phyloP scores from a whole-genome alignment of 192 early-diverging fungal genomes.

The Phycomyces nitens region DNA sequence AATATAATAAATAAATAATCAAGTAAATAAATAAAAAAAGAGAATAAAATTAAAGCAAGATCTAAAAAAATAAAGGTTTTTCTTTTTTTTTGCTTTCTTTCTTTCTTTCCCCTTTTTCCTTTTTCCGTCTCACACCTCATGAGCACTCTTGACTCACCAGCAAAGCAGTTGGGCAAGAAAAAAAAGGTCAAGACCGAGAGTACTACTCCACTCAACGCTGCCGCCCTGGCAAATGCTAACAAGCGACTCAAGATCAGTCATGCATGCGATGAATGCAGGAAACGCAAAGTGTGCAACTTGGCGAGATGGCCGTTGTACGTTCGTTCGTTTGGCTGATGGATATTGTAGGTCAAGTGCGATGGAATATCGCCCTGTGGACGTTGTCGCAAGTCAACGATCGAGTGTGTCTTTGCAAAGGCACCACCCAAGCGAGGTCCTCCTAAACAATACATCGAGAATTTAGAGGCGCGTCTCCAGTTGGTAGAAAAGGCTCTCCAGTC shows the following conservation, averaged over 20 bases:
- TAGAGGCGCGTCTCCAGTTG: slow-evolving; percentile 2
- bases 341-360: slow-evolving; percentile 18
- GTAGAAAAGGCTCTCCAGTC: slow-evolving; percentile 12
- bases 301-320: slow-evolving; percentile 4
- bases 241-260: slow-evolving; percentile 16
- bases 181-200: slow-evolving; percentile 4
- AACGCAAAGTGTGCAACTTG: slow-evolving; percentile 13
- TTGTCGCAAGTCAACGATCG: slow-evolving; percentile 13
- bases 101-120: too few species aligned
- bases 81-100: too few species aligned
- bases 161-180: slow-evolving; percentile 6
- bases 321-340: slow-evolving; percentile 7
- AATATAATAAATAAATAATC: too few species aligned
- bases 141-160: background rate
- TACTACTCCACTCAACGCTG: slow-evolving; percentile 1
- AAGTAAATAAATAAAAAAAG: too few species aligned
- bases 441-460: slow-evolving; percentile 13
- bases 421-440: slow-evolving; percentile 14
- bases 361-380: slow-evolving; percentile 12
- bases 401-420: slow-evolving; percentile 14
- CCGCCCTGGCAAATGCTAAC: background rate
- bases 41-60: too few species aligned
- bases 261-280: slow-evolving; percentile 18
- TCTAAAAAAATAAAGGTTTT: too few species aligned
- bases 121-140: too few species aligned